Evolutionary conservation across 2,329 filamentous ascomycete species (phyloP), one percentile per base, ranked within the genome.

Genomic region (Botrytis hyacinthi): DNA sequence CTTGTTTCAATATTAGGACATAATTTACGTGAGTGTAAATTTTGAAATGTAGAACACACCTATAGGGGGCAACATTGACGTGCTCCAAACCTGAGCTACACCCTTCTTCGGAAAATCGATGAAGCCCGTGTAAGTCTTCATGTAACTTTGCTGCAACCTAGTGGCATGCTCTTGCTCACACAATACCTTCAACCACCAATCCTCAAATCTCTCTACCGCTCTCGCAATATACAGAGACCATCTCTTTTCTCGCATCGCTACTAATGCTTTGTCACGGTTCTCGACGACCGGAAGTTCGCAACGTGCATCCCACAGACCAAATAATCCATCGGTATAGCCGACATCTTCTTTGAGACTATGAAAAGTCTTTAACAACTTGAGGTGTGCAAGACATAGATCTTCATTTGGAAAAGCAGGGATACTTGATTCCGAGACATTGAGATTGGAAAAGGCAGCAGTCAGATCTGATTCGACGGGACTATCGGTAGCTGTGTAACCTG

Each of bases 361-460:
- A 73, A 95, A 86, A 16, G 90, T 88, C 70, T 89, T 87, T 1
- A 95, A 85, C 0, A 95, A 84, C 80, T 93, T 93, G 42, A 95
- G 85, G 80, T 96, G 93, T 0, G 89, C 91, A 35, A 93, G 86
- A 76, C 91, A 93, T 60, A 89, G 86, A 74, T 90, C 86, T 8
- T 81, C 81, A 1, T 84, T 83, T 1, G 88, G 86, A 29, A 79
- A 76, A 8, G 4, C 74, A 71, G 18, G 79, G 73, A 26, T 76
- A 70, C 32, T 40, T 32, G 60, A 40, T 0, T 78, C 70, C 12
- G 80, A 76, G 26, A 87, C 76, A 0, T 78, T 76, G 20, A 86
- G 81, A 60, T 82, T 80, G 32, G 81, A 77, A 75, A 85, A 84
- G 40, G 84, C 81, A 5, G 78, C 75, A 62, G 74, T 78, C 32